These are phyloP conservation scores for Aureobasidium lini DNA, from an alignment of 2,329 filamentous ascomycete species.

Conservation along the genomic window DNA sequence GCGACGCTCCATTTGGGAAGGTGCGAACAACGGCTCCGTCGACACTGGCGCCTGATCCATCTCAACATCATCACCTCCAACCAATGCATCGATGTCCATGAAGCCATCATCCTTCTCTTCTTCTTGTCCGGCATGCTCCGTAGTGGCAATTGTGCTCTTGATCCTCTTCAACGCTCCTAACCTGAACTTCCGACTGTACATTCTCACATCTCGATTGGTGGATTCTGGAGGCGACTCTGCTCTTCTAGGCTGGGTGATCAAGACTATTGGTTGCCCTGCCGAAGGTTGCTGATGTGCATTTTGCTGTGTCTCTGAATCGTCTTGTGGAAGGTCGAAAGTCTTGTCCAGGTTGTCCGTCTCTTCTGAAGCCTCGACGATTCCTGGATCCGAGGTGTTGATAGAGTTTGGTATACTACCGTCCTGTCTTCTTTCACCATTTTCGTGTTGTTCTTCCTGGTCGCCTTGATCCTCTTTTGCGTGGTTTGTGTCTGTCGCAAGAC, in stretches of 20 bases:
- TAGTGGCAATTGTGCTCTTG: background rate
- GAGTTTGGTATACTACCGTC: too few species aligned
- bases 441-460: background rate
- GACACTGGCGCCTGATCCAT: slow-evolving; percentile 15
- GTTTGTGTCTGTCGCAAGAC: background rate
- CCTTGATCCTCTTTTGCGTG: background rate
- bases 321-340: background rate
- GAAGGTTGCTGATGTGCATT: background rate
- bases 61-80: background rate
- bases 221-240: background rate
- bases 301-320: background rate
- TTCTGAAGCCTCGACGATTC: background rate
- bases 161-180: background rate
- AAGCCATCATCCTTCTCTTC: background rate
- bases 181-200: slow-evolving; percentile 1
- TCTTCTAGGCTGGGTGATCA: slow-evolving; percentile 1
- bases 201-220: background rate
- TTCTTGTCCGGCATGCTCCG: background rate
- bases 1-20: slow-evolving; percentile 16
- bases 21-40: slow-evolving; percentile 19
- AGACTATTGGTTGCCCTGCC: slow-evolving; percentile 2
- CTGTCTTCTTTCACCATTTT: too few species aligned
- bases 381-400: background rate
- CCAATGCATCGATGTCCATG: slow-evolving; percentile 1
- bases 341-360: background rate